Conservation (phyloP, 192 early-diverging fungal species). For the Backusella macrospora region DNA sequence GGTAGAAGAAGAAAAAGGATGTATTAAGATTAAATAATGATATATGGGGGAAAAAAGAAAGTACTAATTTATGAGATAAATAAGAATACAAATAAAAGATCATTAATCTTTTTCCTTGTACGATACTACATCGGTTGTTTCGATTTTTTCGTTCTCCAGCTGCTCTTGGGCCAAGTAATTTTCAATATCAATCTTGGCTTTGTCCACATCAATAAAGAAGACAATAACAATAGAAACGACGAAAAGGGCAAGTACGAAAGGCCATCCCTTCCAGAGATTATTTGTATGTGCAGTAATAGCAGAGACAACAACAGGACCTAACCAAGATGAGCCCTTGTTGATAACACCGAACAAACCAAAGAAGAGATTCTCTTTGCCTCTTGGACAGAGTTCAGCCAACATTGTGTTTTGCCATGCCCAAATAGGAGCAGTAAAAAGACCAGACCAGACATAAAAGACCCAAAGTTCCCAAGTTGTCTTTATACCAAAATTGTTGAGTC, state of each 20-base stretch:
- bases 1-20: neutral
- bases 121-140: neutral
- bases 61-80: no score
- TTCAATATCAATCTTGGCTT: conserved; percentile 58
- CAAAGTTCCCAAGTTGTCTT: conserved; percentile 58
- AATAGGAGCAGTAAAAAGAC: conserved; percentile 63
- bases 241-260: conserved; percentile 59
- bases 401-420: conserved; percentile 61
- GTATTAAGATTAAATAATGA: neutral
- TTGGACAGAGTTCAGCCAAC: conserved; percentile 65
- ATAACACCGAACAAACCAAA: conserved; percentile 72
- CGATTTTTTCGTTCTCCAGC: neutral
- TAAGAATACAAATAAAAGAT: neutral
- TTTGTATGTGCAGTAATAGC: conserved; percentile 58
- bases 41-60: neutral
- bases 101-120: neutral
- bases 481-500: conserved; percentile 54
- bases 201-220: conserved; percentile 55
- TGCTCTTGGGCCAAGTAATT: conserved; percentile 21
- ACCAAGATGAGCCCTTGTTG: conserved; percentile 73
- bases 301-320: conserved; percentile 73
- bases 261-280: conserved; percentile 57
- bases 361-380: conserved; percentile 69
- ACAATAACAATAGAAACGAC: conserved; percentile 56
- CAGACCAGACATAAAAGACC: conserved; percentile 58